phyloP scores from a whole-genome alignment of 148 eudicot genomes.

The Amaranthus palmeri region DNA sequence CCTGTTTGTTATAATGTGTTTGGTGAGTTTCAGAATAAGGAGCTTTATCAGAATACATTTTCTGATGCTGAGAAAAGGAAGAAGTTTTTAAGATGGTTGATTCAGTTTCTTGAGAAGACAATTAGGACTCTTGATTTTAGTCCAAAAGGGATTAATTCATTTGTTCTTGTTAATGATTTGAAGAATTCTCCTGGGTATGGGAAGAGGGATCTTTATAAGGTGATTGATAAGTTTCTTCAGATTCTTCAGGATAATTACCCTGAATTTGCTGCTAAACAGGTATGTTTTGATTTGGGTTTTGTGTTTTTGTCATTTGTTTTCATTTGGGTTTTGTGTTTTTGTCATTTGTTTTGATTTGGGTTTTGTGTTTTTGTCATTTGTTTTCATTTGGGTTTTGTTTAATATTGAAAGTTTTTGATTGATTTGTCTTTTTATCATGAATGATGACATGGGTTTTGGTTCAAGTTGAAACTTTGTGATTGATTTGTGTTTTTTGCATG shows the following conservation, averaged over 20 bases:
- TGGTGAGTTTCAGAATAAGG: constrained; percentile 63
- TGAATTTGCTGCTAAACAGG: constrained; percentile 82
- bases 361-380: not conserved
- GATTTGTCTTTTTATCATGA: too few relatives aligned
- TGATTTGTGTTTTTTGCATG: not conserved
- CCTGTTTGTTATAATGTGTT: constrained; percentile 62
- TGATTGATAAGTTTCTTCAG: constrained; percentile 49
- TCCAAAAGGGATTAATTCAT: constrained; percentile 50
- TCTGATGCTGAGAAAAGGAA: constrained; percentile 61
- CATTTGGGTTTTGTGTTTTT: not conserved
- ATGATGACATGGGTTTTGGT: too few relatives aligned
- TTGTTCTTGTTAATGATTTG: constrained; percentile 64
- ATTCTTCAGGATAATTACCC: constrained; percentile 76
- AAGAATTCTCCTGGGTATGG: constrained; percentile 70
- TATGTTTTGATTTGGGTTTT: constrained; percentile 10
- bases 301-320: not conserved
- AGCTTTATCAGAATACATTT: constrained; percentile 50
- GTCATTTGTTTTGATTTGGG: too few relatives aligned
- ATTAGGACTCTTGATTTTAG: constrained; percentile 64
- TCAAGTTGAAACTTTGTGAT: too few relatives aligned
- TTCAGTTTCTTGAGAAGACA: constrained; percentile 56
- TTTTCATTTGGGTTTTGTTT: not conserved
- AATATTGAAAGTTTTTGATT: not conserved
- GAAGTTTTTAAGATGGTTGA: constrained; percentile 52
- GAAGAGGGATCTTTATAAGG: constrained; percentile 52